Percentiles rank a stretch among this genome's conserved stretches.
Evolutionary conservation across 768 basidiomycete species (phyloP).

Genomic region (Clathrus columnatus): DNA sequence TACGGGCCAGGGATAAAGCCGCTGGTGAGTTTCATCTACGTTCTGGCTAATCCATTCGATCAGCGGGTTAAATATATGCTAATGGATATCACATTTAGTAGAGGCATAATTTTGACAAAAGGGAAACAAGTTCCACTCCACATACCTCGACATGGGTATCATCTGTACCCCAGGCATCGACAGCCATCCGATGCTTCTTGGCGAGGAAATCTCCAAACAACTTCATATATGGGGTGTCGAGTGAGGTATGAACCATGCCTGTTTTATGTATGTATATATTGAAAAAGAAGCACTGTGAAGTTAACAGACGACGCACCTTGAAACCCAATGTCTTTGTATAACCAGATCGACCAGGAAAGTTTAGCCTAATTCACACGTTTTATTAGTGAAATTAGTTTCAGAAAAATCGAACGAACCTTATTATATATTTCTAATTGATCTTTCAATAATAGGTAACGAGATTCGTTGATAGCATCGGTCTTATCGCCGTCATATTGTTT

Average conservation of each 20-base stretch:
- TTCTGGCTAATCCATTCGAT: conserved; percentile 15
- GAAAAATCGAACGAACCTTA: conserved; percentile 29
- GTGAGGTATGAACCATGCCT: conserved; percentile 32
- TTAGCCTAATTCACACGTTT: conserved; percentile 36
- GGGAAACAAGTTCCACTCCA: conserved; percentile 14
- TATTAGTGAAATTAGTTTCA: background rate
- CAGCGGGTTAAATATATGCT: conserved; percentile 16
- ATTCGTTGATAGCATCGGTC: conserved; percentile 59
- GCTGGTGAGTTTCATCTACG: conserved; percentile 21
- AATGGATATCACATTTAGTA: background rate
- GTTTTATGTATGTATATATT: background rate
- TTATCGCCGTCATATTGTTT: conserved; percentile 44
- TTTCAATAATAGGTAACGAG: conserved; percentile 54
- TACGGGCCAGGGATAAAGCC: conserved; percentile 25
- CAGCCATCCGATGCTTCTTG: conserved; percentile 32
- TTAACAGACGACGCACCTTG: conserved; percentile 83
- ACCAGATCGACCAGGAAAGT: conserved; percentile 78
- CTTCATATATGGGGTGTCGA: conserved; percentile 32
- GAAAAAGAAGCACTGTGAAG: conserved; percentile 23
- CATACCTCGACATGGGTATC: conserved; percentile 20
- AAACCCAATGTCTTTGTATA: conserved; percentile 80
- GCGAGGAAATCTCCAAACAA: conserved; percentile 27
- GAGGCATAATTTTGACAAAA: background rate
- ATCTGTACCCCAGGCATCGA: conserved; percentile 33
- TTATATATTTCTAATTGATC: conserved; percentile 73